These are phyloP conservation scores for Plantago lanceolata DNA, from an alignment of 305 asterid species.

Conservation along the genomic window DNA sequence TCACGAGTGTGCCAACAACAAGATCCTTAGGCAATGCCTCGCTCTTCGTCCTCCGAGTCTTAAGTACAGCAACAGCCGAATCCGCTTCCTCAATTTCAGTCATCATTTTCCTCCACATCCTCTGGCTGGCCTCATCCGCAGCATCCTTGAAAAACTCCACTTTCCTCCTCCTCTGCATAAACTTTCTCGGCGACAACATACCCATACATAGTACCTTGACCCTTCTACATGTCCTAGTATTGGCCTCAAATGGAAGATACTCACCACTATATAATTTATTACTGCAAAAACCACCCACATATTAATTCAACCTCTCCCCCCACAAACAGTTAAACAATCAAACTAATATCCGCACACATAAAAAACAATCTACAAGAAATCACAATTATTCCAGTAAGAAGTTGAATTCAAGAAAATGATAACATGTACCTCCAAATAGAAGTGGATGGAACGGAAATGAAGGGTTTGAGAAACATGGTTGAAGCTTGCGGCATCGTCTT, in stretches of 20 bases:
- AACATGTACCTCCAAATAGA: slow-evolving; percentile 46
- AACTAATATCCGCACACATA: not conserved
- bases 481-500: slow-evolving; percentile 52
- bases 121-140: slow-evolving; percentile 73
- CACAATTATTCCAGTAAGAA: not conserved
- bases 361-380: slow-evolving; percentile 18
- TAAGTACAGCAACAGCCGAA: slow-evolving; percentile 68
- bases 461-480: slow-evolving; percentile 56
- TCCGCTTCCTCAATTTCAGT: slow-evolving; percentile 75
- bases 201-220: slow-evolving; percentile 69
- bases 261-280: slow-evolving; percentile 43
- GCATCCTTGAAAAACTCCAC: slow-evolving; percentile 70
- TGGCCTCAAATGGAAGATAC: slow-evolving; percentile 30
- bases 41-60: slow-evolving; percentile 57
- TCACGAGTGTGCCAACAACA: slow-evolving; percentile 74
- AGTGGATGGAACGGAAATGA: slow-evolving; percentile 56
- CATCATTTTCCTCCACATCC: slow-evolving; percentile 82
- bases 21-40: slow-evolving; percentile 69
- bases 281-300: slow-evolving; percentile 20
- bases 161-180: slow-evolving; percentile 86
- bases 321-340: slow-evolving; percentile 1
- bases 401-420: not conserved
- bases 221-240: slow-evolving; percentile 43
- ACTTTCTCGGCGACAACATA: slow-evolving; percentile 87
- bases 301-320: slow-evolving; percentile 1